Evolutionary conservation across 768 basidiomycete species (phyloP), one percentile per base, ranked within the genome.

Genomic region (Boletus rex-veris): DNA sequence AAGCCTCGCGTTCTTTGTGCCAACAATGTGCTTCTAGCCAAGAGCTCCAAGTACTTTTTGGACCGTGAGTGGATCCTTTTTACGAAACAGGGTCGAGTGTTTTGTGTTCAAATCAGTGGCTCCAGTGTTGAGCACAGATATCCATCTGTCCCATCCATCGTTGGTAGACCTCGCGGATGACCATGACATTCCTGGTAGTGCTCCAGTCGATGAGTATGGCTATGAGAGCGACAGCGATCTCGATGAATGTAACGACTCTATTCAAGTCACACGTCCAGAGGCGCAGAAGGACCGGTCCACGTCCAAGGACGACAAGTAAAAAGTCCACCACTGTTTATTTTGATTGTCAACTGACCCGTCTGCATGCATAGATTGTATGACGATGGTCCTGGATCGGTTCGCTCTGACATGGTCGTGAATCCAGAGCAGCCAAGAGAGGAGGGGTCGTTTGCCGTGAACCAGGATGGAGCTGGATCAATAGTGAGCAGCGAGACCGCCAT

Each of bases 21-120:
- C 12, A 73, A 72, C 45, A 65, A 69, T 30, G 26, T 55, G 21
- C 52, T 71, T 16, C 48, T 73, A 2, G 48, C 59, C 11, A 58
- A 59, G 7, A 56, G 50, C 16, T 64, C 71, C 1, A 55, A 39
- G 3, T 73, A 67, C 48, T 68, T 72, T 26, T 54, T 50, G 11
- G 37, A 38, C 7, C 16, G 37, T 28, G 28, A 28, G 28, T 28
- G 28, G 2, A 9, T 2, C 28, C 8, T 28, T 28, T 28, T 28
- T 28, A 28, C 2, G 3, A 28, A 28, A 28, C 28, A 8, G 8
- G 28, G 28, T 1, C 8, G 26, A 28, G 28, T 8, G 28, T 28
- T 8, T 28, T 28, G 28, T 28, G 28, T 28, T 28, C 8, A 28
- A 28, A 28, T 2, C 28, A 28, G 28, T 28, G 28, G 28, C 28